Conservation (phyloP, 805 yeast species). For the Saturnispora galanensis region DNA sequence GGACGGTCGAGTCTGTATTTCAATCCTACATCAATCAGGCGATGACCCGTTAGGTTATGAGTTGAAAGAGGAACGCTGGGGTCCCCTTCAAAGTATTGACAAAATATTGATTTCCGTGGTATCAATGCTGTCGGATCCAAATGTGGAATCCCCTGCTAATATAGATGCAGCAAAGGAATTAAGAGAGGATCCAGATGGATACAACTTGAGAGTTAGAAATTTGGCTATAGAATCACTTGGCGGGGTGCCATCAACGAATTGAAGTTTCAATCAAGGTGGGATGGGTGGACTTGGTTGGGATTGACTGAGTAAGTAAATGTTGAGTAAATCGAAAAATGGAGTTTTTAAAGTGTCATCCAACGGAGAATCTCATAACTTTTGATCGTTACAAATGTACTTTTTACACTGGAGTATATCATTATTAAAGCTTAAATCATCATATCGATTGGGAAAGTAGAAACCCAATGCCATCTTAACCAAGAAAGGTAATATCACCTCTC, state of each 20-base stretch:
- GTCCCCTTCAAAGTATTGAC: conserved; percentile 96
- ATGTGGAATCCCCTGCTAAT: conserved; percentile 92
- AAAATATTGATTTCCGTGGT: conserved; percentile 86
- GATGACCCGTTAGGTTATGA: conserved; percentile 96
- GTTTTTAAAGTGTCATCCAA: too few species aligned
- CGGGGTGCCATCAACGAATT: not conserved
- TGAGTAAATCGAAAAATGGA: too few species aligned
- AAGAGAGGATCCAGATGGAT: conserved; percentile 74
- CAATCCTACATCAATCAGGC: conserved; percentile 92
- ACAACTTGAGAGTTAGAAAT: conserved; percentile 49
- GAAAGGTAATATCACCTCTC: too few species aligned
- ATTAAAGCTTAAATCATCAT: too few species aligned
- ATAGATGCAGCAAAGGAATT: conserved; percentile 73
- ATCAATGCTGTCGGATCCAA: conserved; percentile 96
- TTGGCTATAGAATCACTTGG: conserved; percentile 37
- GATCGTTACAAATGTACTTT: too few species aligned
- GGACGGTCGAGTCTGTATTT: conserved; percentile 93
- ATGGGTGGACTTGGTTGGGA: too few species aligned
- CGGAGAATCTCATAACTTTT: too few species aligned
- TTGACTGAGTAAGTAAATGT: too few species aligned
- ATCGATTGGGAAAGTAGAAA: too few species aligned
- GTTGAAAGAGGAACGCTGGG: conserved; percentile 94
- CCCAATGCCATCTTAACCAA: too few species aligned
- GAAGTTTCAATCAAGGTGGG: too few species aligned
- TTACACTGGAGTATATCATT: too few species aligned